Evolutionary conservation across 2,329 filamentous ascomycete species (phyloP).

Genomic region (Claviceps monticola): DNA sequence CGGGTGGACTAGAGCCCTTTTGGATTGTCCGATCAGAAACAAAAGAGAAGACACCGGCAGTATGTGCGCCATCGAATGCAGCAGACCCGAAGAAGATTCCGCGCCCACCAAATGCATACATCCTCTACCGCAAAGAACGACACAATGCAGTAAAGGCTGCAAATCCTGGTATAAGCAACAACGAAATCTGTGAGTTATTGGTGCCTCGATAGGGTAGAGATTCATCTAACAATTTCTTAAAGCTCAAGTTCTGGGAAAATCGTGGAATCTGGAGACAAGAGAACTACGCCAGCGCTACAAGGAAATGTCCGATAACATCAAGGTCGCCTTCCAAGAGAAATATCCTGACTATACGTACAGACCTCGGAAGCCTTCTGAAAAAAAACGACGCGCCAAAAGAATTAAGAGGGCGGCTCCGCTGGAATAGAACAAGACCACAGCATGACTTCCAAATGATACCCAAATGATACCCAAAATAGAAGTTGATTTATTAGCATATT

Average conservation of each 20-base stretch:
- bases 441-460: too few species aligned
- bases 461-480: constrained; percentile 1
- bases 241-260: constrained; percentile 23
- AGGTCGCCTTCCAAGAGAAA: constrained; percentile 15
- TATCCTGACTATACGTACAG: constrained; percentile 26
- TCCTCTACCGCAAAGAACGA: constrained; percentile 27
- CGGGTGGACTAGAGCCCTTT: constrained; percentile 9
- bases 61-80: constrained; percentile 5
- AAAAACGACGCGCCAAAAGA: constrained; percentile 9
- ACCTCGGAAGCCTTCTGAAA: constrained; percentile 20
- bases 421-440: too few species aligned
- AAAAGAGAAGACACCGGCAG: constrained; percentile 5
- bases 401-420: too few species aligned
- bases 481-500: not conserved
- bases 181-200: constrained; percentile 26
- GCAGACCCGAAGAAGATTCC: constrained; percentile 15
- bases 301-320: constrained; percentile 16
- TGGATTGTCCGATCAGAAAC: constrained; percentile 11
- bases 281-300: constrained; percentile 20
- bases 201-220: not conserved
- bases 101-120: constrained; percentile 28
- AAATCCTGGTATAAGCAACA: constrained; percentile 25
- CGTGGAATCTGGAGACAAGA: constrained; percentile 22
- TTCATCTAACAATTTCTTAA: constrained; percentile 8
- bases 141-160: constrained; percentile 20